phyloP scores from a whole-genome alignment of 192 early-diverging fungal genomes.

The Polychytrium aggregatum region DNA sequence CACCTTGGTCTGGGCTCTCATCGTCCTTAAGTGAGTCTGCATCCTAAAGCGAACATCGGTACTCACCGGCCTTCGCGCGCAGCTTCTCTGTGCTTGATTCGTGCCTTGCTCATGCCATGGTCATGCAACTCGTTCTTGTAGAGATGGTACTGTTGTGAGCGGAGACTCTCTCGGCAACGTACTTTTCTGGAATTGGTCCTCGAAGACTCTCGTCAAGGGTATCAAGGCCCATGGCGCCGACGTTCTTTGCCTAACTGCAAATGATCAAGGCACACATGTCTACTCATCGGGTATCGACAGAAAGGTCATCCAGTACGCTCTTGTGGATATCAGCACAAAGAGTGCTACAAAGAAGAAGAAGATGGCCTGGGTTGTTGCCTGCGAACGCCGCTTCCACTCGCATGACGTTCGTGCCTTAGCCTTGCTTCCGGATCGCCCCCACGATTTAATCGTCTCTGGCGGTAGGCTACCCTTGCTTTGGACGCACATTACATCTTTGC shows the following conservation, averaged over 20 bases:
- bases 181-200: slow-evolving; percentile 71
- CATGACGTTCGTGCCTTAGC: slow-evolving; percentile 88
- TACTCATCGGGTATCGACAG: slow-evolving; percentile 87
- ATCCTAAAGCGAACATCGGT: slow-evolving; percentile 2
- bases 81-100: too few relatives aligned
- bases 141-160: slow-evolving; percentile 63
- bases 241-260: slow-evolving; percentile 70
- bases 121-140: too few relatives aligned
- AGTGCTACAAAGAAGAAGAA: not conserved
- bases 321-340: slow-evolving; percentile 19
- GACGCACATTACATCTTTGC: too few relatives aligned
- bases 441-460: slow-evolving; percentile 70
- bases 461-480: too few relatives aligned
- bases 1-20: slow-evolving; percentile 85
- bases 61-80: too few relatives aligned
- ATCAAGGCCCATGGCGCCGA: slow-evolving; percentile 74
- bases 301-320: slow-evolving; percentile 61
- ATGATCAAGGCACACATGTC: slow-evolving; percentile 53
- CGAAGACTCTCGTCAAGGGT: slow-evolving; percentile 56
- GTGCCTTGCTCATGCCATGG: too few relatives aligned
- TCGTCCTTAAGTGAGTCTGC: slow-evolving; percentile 42
- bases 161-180: slow-evolving; percentile 89
- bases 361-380: slow-evolving; percentile 67
- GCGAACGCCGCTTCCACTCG: slow-evolving; percentile 79
- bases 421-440: slow-evolving; percentile 53